Percentiles rank a stretch among this genome's conserved stretches.
phyloP scores from a whole-genome alignment of 257 asterid genomes.

The Fraxinus pennsylvanica region DNA sequence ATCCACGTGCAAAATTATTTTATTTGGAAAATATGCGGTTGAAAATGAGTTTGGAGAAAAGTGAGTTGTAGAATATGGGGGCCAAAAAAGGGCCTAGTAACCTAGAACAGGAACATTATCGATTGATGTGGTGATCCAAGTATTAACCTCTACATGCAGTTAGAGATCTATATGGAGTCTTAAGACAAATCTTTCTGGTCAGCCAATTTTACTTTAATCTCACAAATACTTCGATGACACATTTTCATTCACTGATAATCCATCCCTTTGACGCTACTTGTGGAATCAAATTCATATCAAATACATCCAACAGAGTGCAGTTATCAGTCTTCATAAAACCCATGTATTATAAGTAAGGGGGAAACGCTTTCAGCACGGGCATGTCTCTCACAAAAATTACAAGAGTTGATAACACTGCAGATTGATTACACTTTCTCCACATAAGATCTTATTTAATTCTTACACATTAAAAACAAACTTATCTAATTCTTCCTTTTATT shows the following conservation, averaged over 20 bases:
- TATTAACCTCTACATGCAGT: constrained; percentile 3
- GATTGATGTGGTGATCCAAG: background rate
- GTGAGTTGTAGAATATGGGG: too few species aligned
- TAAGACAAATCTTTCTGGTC: background rate
- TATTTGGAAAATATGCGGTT: too few species aligned
- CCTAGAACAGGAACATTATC: constrained; percentile 12
- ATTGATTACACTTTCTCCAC: background rate
- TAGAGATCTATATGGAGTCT: background rate
- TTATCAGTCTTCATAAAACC: constrained; percentile 11
- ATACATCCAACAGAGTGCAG: background rate
- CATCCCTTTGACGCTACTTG: background rate
- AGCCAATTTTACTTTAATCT: background rate
- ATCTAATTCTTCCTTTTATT: background rate
- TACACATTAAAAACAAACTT: background rate
- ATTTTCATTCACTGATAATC: background rate
- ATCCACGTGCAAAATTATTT: too few species aligned
- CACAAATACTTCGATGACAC: background rate
- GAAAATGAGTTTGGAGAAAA: too few species aligned
- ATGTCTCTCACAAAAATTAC: constrained; percentile 1
- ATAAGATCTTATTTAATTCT: background rate
- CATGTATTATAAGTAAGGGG: too few species aligned
- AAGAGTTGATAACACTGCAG: background rate
- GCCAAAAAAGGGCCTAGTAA: background rate
- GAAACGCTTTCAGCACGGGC: too few species aligned
- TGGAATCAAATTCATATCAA: constrained; percentile 1